Conservation (phyloP, 2,329 filamentous ascomycete genomes). For the Rasamsonia emersonii region DNA sequence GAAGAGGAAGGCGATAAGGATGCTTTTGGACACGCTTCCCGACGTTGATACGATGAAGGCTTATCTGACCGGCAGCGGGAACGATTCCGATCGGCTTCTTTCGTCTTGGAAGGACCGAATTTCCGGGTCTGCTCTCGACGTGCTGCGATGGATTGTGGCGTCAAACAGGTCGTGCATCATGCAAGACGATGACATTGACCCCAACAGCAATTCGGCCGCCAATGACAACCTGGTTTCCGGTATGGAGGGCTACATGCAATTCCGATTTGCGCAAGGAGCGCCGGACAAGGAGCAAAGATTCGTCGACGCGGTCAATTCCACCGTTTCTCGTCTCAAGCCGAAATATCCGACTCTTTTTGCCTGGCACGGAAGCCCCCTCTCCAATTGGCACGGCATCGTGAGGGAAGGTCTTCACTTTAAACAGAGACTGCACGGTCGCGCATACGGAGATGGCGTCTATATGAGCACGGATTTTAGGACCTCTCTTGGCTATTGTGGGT, state of each 20-base stretch:
- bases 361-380: conserved; percentile 70
- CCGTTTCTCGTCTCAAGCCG: conserved; percentile 28
- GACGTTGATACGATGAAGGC: conserved; percentile 31
- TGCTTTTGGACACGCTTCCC: conserved; percentile 33
- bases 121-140: conserved; percentile 54
- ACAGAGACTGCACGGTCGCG: conserved; percentile 53
- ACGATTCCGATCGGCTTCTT: conserved; percentile 33
- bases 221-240: conserved; percentile 50
- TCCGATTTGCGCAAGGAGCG: conserved; percentile 78
- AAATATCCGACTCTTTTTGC: conserved; percentile 66
- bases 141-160: conserved; percentile 81
- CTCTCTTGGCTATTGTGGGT: conserved; percentile 45
- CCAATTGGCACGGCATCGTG: conserved; percentile 87
- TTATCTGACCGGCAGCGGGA: conserved; percentile 40
- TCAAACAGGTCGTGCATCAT: conserved; percentile 84
- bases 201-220: conserved; percentile 3
- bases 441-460: conserved; percentile 74
- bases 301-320: conserved; percentile 47
- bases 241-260: conserved; percentile 65
- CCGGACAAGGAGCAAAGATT: conserved; percentile 80
- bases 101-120: conserved; percentile 51
- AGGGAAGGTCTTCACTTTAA: conserved; percentile 71
- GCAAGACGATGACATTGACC: conserved; percentile 50
- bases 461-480: conserved; percentile 54
- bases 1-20: conserved; percentile 23